Percentiles rank a stretch among this genome's conserved stretches.
These are phyloP conservation scores for Fusarium abutilonis DNA, from an alignment of 2,329 filamentous ascomycete genomes.

Conservation along the genomic window DNA sequence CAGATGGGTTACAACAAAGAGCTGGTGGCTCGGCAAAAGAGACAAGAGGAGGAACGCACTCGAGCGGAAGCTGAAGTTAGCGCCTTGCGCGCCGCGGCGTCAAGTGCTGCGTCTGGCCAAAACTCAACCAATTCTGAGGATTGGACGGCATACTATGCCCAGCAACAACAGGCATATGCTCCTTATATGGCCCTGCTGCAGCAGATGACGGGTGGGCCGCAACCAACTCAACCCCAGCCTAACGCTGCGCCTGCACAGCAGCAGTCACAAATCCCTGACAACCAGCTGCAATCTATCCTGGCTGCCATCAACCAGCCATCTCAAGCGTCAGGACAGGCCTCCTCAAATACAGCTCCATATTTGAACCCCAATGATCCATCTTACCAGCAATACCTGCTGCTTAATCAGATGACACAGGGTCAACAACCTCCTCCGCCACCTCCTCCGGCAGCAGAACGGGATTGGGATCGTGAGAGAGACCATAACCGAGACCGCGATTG, in stretches of 20 bases:
- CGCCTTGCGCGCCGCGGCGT: slow-evolving; percentile 41
- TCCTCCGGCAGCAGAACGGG: slow-evolving; percentile 47
- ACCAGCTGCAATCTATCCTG: slow-evolving; percentile 57
- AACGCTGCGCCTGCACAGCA: slow-evolving; percentile 36
- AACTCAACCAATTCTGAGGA: slow-evolving; percentile 46
- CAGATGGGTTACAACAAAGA: slow-evolving; percentile 60
- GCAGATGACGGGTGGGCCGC: slow-evolving; percentile 52
- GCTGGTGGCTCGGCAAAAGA: slow-evolving; percentile 51
- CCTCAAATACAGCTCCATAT: slow-evolving; percentile 38
- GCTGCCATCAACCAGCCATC: slow-evolving; percentile 55
- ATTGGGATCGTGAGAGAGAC: slow-evolving; percentile 41
- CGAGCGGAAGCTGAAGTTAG: slow-evolving; percentile 49
- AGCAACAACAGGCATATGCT: slow-evolving; percentile 54
- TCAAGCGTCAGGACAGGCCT: slow-evolving; percentile 39
- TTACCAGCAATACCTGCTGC: slow-evolving; percentile 54
- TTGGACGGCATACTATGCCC: slow-evolving; percentile 56
- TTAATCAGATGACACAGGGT: slow-evolving; percentile 52
- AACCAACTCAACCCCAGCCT: slow-evolving; percentile 28
- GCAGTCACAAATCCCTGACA: slow-evolving; percentile 49
- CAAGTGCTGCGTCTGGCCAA: slow-evolving; percentile 32
- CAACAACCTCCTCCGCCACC: slow-evolving; percentile 44
- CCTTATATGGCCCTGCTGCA: slow-evolving; percentile 57
- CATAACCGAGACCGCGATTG: slow-evolving; percentile 42
- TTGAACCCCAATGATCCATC: slow-evolving; percentile 53
- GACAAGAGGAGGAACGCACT: slow-evolving; percentile 52